Conservation (phyloP, 2,329 filamentous ascomycete species). For the Juglanconis oblonga region DNA sequence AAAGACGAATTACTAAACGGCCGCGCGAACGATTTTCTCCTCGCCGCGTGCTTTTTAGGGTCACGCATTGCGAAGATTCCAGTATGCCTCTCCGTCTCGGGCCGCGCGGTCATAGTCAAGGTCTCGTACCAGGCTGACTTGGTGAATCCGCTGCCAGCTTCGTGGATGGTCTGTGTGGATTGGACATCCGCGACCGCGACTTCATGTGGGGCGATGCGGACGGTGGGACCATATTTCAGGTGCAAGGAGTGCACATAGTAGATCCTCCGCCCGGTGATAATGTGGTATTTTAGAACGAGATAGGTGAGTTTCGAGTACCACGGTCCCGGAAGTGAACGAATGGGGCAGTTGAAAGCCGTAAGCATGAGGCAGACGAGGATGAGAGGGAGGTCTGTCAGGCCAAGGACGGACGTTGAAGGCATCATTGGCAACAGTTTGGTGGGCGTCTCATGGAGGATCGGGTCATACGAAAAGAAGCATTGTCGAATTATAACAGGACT, state of each 20-base stretch:
- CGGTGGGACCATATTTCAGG: constrained; percentile 11
- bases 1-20: constrained; percentile 14
- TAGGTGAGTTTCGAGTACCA: constrained; percentile 15
- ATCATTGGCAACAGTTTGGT: too few relatives aligned
- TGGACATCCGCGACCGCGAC: constrained; percentile 1
- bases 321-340: constrained; percentile 12
- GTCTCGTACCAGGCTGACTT: constrained; percentile 11
- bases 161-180: constrained; percentile 9
- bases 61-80: constrained; percentile 11
- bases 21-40: constrained; percentile 12
- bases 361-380: neutral
- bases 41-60: constrained; percentile 6
- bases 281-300: constrained; percentile 8
- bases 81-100: neutral
- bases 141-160: constrained; percentile 9
- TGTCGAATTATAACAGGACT: too few relatives aligned
- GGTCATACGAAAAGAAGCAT: too few relatives aligned
- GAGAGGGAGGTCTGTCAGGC: neutral
- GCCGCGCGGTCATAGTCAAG: neutral
- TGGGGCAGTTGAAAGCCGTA: constrained; percentile 16
- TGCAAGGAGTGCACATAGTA: constrained; percentile 15
- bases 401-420: too few relatives aligned
- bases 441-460: too few relatives aligned
- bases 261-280: constrained; percentile 4
- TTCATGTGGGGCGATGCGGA: constrained; percentile 14